Percentiles rank a stretch among this genome's conserved stretches.
Conservation (phyloP, 2,329 filamentous ascomycete species). For the Escovopsis weberi region DNA sequence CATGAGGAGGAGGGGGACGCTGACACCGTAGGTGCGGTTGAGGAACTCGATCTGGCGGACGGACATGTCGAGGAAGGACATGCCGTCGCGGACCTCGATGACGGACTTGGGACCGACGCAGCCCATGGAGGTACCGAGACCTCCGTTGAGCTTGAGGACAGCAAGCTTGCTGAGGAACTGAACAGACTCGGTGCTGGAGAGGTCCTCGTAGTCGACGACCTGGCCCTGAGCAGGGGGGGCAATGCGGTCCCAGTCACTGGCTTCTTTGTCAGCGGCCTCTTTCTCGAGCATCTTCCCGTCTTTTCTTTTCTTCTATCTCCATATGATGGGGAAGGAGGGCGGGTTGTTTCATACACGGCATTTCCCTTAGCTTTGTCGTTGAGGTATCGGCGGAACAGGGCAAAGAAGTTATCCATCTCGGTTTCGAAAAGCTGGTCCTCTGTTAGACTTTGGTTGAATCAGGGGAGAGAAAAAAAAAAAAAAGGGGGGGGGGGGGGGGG, state of each 20-base stretch:
- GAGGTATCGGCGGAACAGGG: slow-evolving; percentile 92
- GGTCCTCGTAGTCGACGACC: slow-evolving; percentile 86
- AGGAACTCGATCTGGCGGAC: slow-evolving; percentile 98
- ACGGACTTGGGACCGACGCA: slow-evolving; percentile 99
- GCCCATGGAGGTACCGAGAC: slow-evolving; percentile 98
- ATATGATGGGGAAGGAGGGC: not conserved
- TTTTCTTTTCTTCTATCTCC: no score
- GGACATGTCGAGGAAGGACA: slow-evolving; percentile 98
- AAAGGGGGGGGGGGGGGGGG: no score
- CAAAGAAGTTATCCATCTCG: slow-evolving; percentile 99
- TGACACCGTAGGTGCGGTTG: slow-evolving; percentile 94
- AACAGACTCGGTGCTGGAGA: slow-evolving; percentile 79
- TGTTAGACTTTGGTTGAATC: slow-evolving; percentile 1
- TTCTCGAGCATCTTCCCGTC: slow-evolving; percentile 5
- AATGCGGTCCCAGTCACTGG: slow-evolving; percentile 94
- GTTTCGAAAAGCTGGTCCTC: slow-evolving; percentile 71
- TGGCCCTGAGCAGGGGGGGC: slow-evolving; percentile 83
- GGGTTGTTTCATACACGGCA: slow-evolving; percentile 46
- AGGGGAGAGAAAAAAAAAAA: no score
- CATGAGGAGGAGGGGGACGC: slow-evolving; percentile 97
- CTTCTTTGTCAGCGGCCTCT: no score
- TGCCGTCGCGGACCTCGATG: slow-evolving; percentile 98
- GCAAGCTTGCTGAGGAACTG: slow-evolving; percentile 95
- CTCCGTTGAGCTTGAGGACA: slow-evolving; percentile 97
- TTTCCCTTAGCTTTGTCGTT: slow-evolving; percentile 99